A percentile compares a stretch with the other conserved stretches of the same genome.
Conservation (phyloP, 2,329 filamentous ascomycete genomes). For the Nannizzia gypsea region DNA sequence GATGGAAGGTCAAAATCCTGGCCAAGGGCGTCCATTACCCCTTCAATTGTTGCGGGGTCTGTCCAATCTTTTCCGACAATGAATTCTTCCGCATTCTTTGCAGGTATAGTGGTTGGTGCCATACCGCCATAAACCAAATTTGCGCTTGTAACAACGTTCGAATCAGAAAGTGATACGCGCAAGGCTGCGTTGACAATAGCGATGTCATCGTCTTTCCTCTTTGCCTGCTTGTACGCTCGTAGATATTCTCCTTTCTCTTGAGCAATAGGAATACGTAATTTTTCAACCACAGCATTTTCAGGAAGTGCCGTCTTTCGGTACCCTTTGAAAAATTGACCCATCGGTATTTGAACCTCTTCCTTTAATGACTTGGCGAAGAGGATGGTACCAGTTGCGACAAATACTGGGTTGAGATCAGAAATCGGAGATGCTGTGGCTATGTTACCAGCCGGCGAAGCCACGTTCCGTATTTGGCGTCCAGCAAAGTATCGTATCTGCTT, state of each 20-base stretch:
- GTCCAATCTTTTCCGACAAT: constrained; percentile 68
- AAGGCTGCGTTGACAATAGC: constrained; percentile 89
- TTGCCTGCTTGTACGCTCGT: constrained; percentile 87
- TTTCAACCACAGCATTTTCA: constrained; percentile 70
- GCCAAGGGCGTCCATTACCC: constrained; percentile 78
- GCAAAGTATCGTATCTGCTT: constrained; percentile 95
- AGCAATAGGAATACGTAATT: constrained; percentile 72
- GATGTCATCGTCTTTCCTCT: constrained; percentile 96
- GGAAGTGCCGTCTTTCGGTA: constrained; percentile 77
- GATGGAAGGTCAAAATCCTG: constrained; percentile 80
- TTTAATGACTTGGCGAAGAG: constrained; percentile 67
- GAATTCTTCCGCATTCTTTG: constrained; percentile 63
- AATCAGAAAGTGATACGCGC: constrained; percentile 57
- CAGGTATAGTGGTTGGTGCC: constrained; percentile 82
- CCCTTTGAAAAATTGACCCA: constrained; percentile 83
- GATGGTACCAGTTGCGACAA: constrained; percentile 74
- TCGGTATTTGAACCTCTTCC: constrained; percentile 71
- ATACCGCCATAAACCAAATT: constrained; percentile 89
- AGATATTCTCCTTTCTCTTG: constrained; percentile 68
- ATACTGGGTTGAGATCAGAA: constrained; percentile 87
- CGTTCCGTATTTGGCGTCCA: constrained; percentile 88
- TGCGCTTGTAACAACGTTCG: constrained; percentile 58
- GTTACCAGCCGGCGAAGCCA: constrained; percentile 93
- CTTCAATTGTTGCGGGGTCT: constrained; percentile 73
- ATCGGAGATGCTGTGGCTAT: constrained; percentile 90